Percentiles rank a stretch among this genome's conserved stretches.
Evolutionary conservation across 306 rosid genomes (phyloP).

Genomic region (Casuarina cunninghamiana): DNA sequence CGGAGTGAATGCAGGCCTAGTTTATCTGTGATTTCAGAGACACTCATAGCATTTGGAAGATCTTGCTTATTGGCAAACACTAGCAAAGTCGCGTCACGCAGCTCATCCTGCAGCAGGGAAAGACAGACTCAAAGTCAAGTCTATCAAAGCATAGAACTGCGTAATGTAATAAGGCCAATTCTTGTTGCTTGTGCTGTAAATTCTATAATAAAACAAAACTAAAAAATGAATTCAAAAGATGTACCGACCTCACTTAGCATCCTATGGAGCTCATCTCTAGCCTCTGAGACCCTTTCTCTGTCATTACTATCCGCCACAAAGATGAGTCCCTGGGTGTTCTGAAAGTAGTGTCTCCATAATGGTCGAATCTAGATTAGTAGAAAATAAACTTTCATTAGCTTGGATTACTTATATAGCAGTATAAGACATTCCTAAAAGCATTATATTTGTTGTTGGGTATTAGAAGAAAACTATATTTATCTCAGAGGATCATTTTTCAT

Average conservation of each 20-base stretch:
- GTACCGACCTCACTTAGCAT: conserved; percentile 74
- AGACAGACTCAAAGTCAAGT: neutral
- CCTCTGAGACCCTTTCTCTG: conserved; percentile 76
- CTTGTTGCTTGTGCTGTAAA: neutral
- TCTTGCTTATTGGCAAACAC: conserved; percentile 68
- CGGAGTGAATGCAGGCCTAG: conserved; percentile 82
- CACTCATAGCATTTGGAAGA: conserved; percentile 63
- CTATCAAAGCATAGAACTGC: too few species aligned
- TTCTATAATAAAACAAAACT: neutral
- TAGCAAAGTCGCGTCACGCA: conserved; percentile 52
- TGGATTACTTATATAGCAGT: neutral
- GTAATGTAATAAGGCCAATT: neutral
- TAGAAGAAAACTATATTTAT: neutral
- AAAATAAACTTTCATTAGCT: neutral
- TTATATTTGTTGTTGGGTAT: neutral
- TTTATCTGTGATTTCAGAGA: conserved; percentile 81
- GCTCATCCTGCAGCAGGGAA: conserved; percentile 56
- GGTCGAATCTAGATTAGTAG: conserved; percentile 66
- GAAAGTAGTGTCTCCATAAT: conserved; percentile 92
- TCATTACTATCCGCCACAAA: conserved; percentile 87
- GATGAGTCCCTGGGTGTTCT: conserved; percentile 82
- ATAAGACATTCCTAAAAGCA: neutral
- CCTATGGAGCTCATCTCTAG: conserved; percentile 77
- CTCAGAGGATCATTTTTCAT: conserved; percentile 5
- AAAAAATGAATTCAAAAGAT: neutral